A percentile compares a stretch with the other conserved stretches of the same genome.
These are phyloP conservation scores for Cyclostephanos tholiformis DNA, from an alignment of 108 stramenopile species.

Conservation along the genomic window DNA sequence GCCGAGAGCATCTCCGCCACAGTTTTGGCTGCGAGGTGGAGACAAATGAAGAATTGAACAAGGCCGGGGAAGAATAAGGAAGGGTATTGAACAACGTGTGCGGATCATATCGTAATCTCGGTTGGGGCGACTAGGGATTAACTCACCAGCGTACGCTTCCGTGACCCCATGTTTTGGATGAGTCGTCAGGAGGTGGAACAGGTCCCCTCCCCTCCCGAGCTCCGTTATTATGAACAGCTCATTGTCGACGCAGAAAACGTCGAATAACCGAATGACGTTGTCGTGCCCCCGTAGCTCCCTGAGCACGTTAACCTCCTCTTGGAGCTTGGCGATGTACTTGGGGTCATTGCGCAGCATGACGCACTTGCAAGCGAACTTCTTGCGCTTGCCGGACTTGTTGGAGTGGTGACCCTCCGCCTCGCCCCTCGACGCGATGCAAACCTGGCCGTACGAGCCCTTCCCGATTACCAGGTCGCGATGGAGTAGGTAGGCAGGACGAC, in stretches of 20 bases:
- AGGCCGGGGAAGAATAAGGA: not conserved
- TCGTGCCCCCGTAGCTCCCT: conserved; percentile 80
- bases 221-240: conserved; percentile 81
- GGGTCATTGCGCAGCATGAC: conserved; percentile 89
- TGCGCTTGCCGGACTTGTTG: conserved; percentile 70
- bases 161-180: conserved; percentile 94
- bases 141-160: conserved; percentile 88
- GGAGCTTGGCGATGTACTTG: conserved; percentile 92
- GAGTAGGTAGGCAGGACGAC: conserved; percentile 86
- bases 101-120: not conserved
- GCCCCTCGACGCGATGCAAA: conserved; percentile 88
- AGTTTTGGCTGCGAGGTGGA: conserved; percentile 70
- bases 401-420: conserved; percentile 60
- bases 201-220: conserved; percentile 87
- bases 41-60: conserved; percentile 11
- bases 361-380: conserved; percentile 93
- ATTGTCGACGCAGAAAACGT: conserved; percentile 60
- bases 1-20: conserved; percentile 93
- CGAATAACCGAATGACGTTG: conserved; percentile 57
- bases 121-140: not conserved
- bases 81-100: not conserved
- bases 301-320: conserved; percentile 91
- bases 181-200: conserved; percentile 90
- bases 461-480: conserved; percentile 91
- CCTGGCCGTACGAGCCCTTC: conserved; percentile 90